Percentiles rank a stretch among this genome's conserved stretches.
Conservation (phyloP, 768 basidiomycete species). For the Coprinopsis strossmayeri region DNA sequence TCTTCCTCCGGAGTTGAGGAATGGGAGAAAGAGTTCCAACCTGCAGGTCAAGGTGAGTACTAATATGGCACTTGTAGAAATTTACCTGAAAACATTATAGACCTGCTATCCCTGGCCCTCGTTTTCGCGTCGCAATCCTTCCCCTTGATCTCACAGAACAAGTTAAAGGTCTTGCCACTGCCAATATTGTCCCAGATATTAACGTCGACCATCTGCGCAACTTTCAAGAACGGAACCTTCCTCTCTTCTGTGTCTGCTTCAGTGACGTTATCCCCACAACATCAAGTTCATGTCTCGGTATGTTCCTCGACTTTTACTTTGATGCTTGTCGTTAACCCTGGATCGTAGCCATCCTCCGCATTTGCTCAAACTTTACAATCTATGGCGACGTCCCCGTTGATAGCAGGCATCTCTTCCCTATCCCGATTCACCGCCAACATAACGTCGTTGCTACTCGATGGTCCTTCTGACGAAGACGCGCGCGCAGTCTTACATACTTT, state of each 20-base stretch:
- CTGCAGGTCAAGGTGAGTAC: slow-evolving; percentile 35
- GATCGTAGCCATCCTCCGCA: slow-evolving; percentile 23
- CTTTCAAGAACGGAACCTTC: slow-evolving; percentile 54
- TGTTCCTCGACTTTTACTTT: too few species aligned
- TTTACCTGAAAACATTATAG: slow-evolving; percentile 26
- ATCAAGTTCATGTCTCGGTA: slow-evolving; percentile 26
- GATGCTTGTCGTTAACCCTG: too few species aligned
- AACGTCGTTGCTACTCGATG: slow-evolving; percentile 29
- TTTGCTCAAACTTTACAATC: slow-evolving; percentile 28
- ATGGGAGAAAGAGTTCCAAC: slow-evolving; percentile 69
- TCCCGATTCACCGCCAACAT: slow-evolving; percentile 30
- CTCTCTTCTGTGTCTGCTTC: slow-evolving; percentile 34
- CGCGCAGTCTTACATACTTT: slow-evolving; percentile 24
- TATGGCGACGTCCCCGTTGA: slow-evolving; percentile 28
- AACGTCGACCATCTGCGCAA: slow-evolving; percentile 42
- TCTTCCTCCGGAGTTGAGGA: slow-evolving; percentile 23
- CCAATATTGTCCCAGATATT: slow-evolving; percentile 28
- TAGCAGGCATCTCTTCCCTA: slow-evolving; percentile 27
- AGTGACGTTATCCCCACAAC: slow-evolving; percentile 18
- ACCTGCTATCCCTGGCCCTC: slow-evolving; percentile 43
- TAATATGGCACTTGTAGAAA: too few species aligned
- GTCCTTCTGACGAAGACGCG: slow-evolving; percentile 25
- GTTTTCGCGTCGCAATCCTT: slow-evolving; percentile 58
- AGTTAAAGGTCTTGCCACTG: slow-evolving; percentile 57
- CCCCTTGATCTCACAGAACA: slow-evolving; percentile 44